A percentile compares a stretch with the other conserved stretches of the same genome.
Conservation (phyloP, 768 basidiomycete genomes). For the Lyophyllum atratum region DNA sequence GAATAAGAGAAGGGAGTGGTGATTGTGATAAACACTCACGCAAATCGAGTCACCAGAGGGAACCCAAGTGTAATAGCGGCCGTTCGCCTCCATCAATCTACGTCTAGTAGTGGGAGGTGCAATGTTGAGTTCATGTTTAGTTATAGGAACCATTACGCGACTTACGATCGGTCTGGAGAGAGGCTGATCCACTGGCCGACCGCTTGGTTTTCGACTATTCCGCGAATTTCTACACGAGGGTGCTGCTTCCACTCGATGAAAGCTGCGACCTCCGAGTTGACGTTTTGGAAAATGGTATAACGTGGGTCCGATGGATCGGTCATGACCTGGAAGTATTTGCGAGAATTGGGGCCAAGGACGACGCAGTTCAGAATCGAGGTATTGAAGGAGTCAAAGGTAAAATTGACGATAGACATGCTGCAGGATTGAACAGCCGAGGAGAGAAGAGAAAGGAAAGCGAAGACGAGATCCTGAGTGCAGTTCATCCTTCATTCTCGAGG, state of each 20-base stretch:
- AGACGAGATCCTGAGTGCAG: not conserved
- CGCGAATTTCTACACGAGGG: not conserved
- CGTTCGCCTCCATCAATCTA: slow-evolving; percentile 40
- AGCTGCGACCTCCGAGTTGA: slow-evolving; percentile 1
- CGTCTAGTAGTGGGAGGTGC: slow-evolving; percentile 23
- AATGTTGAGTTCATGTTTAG: not conserved
- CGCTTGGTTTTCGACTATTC: slow-evolving; percentile 25
- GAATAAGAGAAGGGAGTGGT: not conserved
- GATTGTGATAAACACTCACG: slow-evolving; percentile 28
- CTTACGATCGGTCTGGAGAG: slow-evolving; percentile 22
- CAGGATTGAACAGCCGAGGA: no score
- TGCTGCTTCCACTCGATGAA: slow-evolving; percentile 5
- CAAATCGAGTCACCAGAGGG: slow-evolving; percentile 24
- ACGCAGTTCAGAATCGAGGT: slow-evolving; percentile 44
- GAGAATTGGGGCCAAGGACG: slow-evolving; percentile 32
- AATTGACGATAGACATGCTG: slow-evolving; percentile 15
- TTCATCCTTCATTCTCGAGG: not conserved
- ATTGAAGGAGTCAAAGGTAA: slow-evolving; percentile 41
- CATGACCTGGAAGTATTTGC: slow-evolving; percentile 2
- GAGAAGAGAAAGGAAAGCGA: not conserved
- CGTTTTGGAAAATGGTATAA: not conserved
- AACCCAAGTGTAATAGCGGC: slow-evolving; percentile 43
- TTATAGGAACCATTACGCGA: not conserved
- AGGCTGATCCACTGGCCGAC: slow-evolving; percentile 23
- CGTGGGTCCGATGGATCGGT: not conserved